Conservation (phyloP, 441 rosid species). For the Manihot esculenta region DNA sequence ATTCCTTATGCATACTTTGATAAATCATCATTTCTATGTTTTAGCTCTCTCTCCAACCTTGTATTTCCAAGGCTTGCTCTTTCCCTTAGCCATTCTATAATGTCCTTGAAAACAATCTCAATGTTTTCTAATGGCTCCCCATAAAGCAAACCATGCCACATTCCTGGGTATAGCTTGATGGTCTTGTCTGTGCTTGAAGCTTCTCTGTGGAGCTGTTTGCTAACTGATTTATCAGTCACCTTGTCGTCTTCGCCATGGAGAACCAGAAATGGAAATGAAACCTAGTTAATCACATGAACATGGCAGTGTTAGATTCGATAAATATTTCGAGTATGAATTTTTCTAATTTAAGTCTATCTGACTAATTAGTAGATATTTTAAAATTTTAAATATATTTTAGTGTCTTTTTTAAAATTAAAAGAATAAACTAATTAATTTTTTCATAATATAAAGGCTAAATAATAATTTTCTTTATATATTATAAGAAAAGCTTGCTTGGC, state of each 20-base stretch:
- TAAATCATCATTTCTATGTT: conserved; percentile 38
- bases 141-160: conserved; percentile 96
- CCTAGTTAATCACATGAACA: conserved; percentile 32
- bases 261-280: conserved; percentile 66
- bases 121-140: conserved; percentile 68
- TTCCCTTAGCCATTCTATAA: conserved; percentile 59
- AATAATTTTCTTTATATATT: too few relatives aligned
- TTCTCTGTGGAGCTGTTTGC: conserved; percentile 42
- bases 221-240: conserved; percentile 66
- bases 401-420: too few relatives aligned
- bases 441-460: too few relatives aligned
- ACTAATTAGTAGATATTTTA: too few relatives aligned
- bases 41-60: conserved; percentile 45
- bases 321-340: too few relatives aligned
- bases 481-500: too few relatives aligned
- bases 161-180: conserved; percentile 65
- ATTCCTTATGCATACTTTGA: too few relatives aligned
- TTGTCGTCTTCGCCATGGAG: conserved; percentile 83
- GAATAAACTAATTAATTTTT: too few relatives aligned
- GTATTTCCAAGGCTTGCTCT: conserved; percentile 30
- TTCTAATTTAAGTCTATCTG: too few relatives aligned
- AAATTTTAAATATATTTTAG: too few relatives aligned
- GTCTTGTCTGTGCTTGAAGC: conserved; percentile 77
- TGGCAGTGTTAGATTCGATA: too few relatives aligned
- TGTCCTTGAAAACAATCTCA: conserved; percentile 59